Evolutionary conservation across 305 asterid genomes (phyloP).

Genomic region (Fraxinus nigra): DNA sequence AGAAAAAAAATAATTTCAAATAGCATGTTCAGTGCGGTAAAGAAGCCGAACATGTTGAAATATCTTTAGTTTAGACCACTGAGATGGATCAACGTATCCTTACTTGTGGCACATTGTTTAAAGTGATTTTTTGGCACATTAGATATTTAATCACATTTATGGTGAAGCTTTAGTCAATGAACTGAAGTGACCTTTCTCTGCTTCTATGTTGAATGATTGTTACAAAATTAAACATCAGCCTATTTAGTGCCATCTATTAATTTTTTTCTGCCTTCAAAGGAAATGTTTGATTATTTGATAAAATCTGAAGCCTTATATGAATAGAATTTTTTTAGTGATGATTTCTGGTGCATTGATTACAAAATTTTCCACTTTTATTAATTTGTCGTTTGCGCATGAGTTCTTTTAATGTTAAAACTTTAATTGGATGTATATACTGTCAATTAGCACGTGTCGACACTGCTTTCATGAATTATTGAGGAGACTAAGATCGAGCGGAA

Average conservation of each 20-base stretch:
- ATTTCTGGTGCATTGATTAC: not conserved
- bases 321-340: not conserved
- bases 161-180: conserved; percentile 8
- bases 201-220: conserved; percentile 7
- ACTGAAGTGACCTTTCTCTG: not conserved
- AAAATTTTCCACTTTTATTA: not conserved
- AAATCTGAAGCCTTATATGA: not conserved
- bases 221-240: conserved; percentile 1
- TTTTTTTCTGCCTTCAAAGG: not conserved
- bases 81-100: conserved; percentile 2
- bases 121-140: conserved; percentile 5
- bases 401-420: not conserved
- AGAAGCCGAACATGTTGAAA: not conserved
- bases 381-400: not conserved
- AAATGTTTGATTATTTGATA: conserved; percentile 6
- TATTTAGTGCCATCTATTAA: not conserved
- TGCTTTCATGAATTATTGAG: not conserved
- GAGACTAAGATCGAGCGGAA: not conserved
- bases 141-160: conserved; percentile 4
- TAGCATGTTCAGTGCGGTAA: conserved; percentile 5
- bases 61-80: not conserved
- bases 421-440: not conserved
- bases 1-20: conserved; percentile 6
- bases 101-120: not conserved
- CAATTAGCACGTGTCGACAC: not conserved